Percentiles rank a stretch among this genome's conserved stretches.
phyloP scores from a whole-genome alignment of 305 asterid genomes.

The Fraxinus albicans region DNA sequence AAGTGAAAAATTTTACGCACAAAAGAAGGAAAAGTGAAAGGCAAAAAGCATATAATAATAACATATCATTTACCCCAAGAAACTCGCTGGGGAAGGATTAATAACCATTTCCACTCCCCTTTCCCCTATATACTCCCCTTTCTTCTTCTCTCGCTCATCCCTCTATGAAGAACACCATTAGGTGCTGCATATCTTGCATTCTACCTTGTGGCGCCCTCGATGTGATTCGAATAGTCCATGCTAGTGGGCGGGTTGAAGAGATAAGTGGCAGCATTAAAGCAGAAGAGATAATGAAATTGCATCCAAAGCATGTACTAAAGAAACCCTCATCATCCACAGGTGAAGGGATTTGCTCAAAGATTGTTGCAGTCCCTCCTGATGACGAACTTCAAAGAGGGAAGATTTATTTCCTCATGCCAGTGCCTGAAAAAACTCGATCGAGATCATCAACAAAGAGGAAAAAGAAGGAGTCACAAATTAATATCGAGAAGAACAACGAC shows the following conservation, averaged over 20 bases:
- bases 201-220: constrained; percentile 94
- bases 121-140: not conserved
- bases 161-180: constrained; percentile 62
- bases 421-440: constrained; percentile 21
- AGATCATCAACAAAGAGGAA: constrained; percentile 26
- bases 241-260: constrained; percentile 84
- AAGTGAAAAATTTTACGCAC: constrained; percentile 18
- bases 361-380: constrained; percentile 74
- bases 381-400: constrained; percentile 81
- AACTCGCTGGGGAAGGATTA: constrained; percentile 8
- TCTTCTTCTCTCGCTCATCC: not conserved
- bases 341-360: constrained; percentile 56
- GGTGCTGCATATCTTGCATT: constrained; percentile 98
- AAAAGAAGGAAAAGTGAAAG: constrained; percentile 1
- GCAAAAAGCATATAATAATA: constrained; percentile 38
- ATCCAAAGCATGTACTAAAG: constrained; percentile 86
- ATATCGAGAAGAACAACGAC: not conserved
- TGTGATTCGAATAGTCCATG: constrained; percentile 84
- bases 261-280: constrained; percentile 65
- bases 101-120: not conserved
- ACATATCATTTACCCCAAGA: constrained; percentile 25
- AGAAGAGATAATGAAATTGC: constrained; percentile 62
- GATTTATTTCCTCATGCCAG: constrained; percentile 73
- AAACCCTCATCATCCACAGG: constrained; percentile 60
- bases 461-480: constrained; percentile 22